Evolutionary conservation across 768 basidiomycete genomes (phyloP).

Genomic region (Mycena rosella): DNA sequence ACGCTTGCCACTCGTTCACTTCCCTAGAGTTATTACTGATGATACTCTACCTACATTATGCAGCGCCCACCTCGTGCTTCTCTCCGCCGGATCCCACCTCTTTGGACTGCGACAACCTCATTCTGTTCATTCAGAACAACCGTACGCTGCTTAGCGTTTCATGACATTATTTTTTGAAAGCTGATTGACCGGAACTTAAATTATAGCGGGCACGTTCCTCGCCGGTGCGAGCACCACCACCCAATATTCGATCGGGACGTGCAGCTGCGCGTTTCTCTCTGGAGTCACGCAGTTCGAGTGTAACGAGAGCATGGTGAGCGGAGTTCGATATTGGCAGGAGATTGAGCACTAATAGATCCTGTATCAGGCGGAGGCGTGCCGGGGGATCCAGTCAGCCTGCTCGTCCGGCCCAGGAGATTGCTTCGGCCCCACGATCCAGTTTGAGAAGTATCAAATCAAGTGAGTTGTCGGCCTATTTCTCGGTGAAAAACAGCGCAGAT

Average conservation of each 20-base stretch:
- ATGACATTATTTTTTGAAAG: neutral
- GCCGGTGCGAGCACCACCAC: slow-evolving; percentile 7
- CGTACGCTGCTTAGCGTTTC: too few relatives aligned
- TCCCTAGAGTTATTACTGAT: too few relatives aligned
- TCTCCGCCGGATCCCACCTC: too few relatives aligned
- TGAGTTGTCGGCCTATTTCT: too few relatives aligned
- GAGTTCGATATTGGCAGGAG: neutral
- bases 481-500: too few relatives aligned
- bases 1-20: too few relatives aligned
- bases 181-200: neutral
- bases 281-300: slow-evolving; percentile 10
- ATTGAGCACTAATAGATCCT: too few relatives aligned
- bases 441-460: neutral
- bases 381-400: slow-evolving; percentile 6
- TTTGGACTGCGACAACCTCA: too few relatives aligned
- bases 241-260: slow-evolving; percentile 10
- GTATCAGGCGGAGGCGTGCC: slow-evolving; percentile 5
- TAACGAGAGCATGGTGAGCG: slow-evolving; percentile 6
- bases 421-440: slow-evolving; percentile 8
- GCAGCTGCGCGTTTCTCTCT: slow-evolving; percentile 7
- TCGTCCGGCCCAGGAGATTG: slow-evolving; percentile 11
- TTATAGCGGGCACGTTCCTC: slow-evolving; percentile 11
- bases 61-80: too few relatives aligned
- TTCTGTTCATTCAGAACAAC: too few relatives aligned
- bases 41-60: too few relatives aligned